Evolutionary conservation across 192 early-diverging fungal species (phyloP).

Genomic region (Glomus cerebriforme): DNA sequence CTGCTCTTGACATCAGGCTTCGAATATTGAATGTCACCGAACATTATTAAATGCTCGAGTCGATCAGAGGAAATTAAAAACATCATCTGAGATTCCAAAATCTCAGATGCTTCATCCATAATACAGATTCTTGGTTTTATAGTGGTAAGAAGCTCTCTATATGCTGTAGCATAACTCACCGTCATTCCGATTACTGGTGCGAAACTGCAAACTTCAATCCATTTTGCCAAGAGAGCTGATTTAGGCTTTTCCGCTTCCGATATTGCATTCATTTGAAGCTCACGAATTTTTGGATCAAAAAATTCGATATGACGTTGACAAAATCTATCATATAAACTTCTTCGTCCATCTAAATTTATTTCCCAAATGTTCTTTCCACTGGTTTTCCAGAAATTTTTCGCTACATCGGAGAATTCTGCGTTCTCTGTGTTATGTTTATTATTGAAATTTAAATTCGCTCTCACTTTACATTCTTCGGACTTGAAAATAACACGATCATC

Average conservation of each 20-base stretch:
- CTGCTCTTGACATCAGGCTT: conserved; percentile 5
- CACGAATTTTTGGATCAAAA: not conserved
- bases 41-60: conserved; percentile 37
- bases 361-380: not conserved
- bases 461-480: not conserved
- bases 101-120: conserved; percentile 35
- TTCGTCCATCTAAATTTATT: not conserved
- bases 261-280: not conserved
- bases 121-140: conserved; percentile 30
- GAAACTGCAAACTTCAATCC: conserved; percentile 24
- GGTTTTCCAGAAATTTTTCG: not conserved
- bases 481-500: not conserved
- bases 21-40: conserved; percentile 22
- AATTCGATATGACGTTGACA: not conserved
- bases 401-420: not conserved
- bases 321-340: not conserved
- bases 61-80: not conserved
- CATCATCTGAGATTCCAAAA: conserved; percentile 21
- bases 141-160: conserved; percentile 28
- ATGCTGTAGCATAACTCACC: conserved; percentile 29
- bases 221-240: not conserved
- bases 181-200: conserved; percentile 41
- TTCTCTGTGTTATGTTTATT: not conserved
- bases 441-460: too few relatives aligned
- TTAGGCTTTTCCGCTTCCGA: not conserved